Percentiles rank a stretch among this genome's conserved stretches.
Evolutionary conservation across 2,329 filamentous ascomycete species (phyloP).

Genomic region (Ophiostoma populinum): DNA sequence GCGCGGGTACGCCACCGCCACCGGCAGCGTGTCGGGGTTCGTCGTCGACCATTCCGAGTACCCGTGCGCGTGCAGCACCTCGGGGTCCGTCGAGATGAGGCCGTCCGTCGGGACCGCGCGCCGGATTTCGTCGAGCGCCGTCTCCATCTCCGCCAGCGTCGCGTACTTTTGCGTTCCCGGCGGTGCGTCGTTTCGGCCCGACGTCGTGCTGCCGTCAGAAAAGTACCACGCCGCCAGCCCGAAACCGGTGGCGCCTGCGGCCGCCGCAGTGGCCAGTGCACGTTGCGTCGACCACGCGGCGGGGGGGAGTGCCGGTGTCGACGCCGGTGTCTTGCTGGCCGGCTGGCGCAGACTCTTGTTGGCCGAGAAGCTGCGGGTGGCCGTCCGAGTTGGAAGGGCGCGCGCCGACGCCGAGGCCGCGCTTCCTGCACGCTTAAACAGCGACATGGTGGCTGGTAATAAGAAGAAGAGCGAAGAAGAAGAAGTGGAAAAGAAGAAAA

Average conservation of each 20-base stretch:
- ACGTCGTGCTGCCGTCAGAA: conserved; percentile 15
- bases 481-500: too few species aligned
- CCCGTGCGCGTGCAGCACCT: conserved; percentile 44
- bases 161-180: too few species aligned
- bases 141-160: conserved; percentile 24
- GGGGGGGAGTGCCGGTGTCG: not conserved
- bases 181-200: too few species aligned
- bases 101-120: conserved; percentile 25
- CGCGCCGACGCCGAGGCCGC: too few species aligned
- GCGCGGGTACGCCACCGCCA: conserved; percentile 47
- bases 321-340: not conserved
- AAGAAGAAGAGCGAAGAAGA: too few species aligned
- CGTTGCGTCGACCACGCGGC: conserved; percentile 16
- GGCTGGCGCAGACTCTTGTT: too few species aligned
- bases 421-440: too few species aligned
- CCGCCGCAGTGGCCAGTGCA: conserved; percentile 22
- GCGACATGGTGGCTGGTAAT: too few species aligned
- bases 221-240: conserved; percentile 18
- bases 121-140: conserved; percentile 28
- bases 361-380: too few species aligned
- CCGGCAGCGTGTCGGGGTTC: conserved; percentile 41
- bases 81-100: conserved; percentile 43
- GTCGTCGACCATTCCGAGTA: conserved; percentile 50
- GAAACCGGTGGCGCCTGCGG: conserved; percentile 25
- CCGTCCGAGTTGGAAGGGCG: too few species aligned